These are phyloP conservation scores for Kwoniella sp. DNA, from an alignment of 768 basidiomycete genomes.

Conservation along the genomic window DNA sequence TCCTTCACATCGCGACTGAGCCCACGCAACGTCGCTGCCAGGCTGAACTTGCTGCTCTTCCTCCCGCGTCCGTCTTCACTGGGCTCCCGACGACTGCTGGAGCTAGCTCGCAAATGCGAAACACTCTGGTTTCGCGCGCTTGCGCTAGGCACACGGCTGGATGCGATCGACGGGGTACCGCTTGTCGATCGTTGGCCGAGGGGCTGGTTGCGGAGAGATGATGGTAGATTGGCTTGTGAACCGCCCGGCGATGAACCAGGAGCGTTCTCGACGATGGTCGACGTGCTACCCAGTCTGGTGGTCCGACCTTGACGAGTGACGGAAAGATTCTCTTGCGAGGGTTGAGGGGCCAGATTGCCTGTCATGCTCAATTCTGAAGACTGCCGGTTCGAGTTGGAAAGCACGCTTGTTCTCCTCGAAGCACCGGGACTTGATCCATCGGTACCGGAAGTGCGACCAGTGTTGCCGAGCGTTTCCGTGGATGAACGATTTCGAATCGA, in stretches of 20 bases:
- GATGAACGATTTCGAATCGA: constrained; percentile 23
- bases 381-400: constrained; percentile 7
- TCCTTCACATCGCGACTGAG: constrained; percentile 52
- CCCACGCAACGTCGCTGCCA: constrained; percentile 48
- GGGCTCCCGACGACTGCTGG: constrained; percentile 11
- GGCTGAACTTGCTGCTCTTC: constrained; percentile 44
- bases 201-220: constrained; percentile 3
- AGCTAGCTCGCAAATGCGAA: constrained; percentile 18
- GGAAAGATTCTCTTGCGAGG: constrained; percentile 16
- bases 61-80: constrained; percentile 35
- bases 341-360: neutral
- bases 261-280: constrained; percentile 35
- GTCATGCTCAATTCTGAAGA: constrained; percentile 7
- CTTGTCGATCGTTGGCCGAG: constrained; percentile 19
- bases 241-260: neutral
- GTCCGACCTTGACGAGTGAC: constrained; percentile 29
- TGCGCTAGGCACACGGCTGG: neutral
- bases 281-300: constrained; percentile 27
- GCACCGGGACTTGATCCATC: constrained; percentile 4
- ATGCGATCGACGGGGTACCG: constrained; percentile 10
- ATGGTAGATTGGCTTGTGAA: constrained; percentile 11
- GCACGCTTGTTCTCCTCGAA: constrained; percentile 16
- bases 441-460: neutral
- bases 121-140: constrained; percentile 7
- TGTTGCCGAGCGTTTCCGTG: constrained; percentile 12